phyloP scores from a whole-genome alignment of 352 stramenopile genomes.

The Phytophthora capsici region DNA sequence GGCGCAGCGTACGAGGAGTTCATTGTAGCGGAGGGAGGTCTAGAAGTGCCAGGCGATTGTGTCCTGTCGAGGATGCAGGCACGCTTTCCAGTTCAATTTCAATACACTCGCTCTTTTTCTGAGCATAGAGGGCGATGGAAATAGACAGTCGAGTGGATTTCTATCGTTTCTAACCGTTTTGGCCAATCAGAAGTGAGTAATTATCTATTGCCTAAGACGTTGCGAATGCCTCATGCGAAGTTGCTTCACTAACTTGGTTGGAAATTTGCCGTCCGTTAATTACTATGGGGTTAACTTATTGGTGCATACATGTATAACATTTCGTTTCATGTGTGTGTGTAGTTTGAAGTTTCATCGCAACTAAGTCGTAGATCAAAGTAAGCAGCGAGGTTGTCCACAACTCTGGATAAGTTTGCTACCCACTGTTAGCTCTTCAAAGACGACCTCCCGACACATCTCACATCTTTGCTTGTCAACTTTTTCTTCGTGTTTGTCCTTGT shows the following conservation, averaged over 20 bases:
- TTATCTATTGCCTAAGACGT: no score
- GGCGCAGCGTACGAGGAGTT: conserved; percentile 20
- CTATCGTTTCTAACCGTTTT: conserved; percentile 5
- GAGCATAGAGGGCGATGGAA: conserved; percentile 18
- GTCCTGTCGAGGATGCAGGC: conserved; percentile 7
- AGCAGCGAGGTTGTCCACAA: no score
- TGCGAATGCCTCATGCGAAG: no score
- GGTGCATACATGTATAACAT: no score
- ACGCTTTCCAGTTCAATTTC: conserved; percentile 12
- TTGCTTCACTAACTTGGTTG: no score
- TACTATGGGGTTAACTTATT: background rate
- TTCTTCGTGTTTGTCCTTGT: conserved; percentile 26
- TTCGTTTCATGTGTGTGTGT: background rate
- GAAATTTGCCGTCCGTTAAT: no score
- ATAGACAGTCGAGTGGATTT: conserved; percentile 18
- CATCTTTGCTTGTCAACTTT: conserved; percentile 10
- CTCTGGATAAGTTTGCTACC: background rate
- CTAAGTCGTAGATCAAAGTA: background rate
- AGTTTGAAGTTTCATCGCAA: background rate
- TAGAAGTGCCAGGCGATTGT: conserved; percentile 16
- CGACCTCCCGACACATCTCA: background rate
- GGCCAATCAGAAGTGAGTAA: background rate
- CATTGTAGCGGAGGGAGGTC: conserved; percentile 23
- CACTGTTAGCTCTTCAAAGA: background rate
- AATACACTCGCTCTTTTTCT: conserved; percentile 32